Percentiles rank a stretch among this genome's conserved stretches.
Conservation (phyloP, 305 asterid species). For the Fraxinus baroniana region DNA sequence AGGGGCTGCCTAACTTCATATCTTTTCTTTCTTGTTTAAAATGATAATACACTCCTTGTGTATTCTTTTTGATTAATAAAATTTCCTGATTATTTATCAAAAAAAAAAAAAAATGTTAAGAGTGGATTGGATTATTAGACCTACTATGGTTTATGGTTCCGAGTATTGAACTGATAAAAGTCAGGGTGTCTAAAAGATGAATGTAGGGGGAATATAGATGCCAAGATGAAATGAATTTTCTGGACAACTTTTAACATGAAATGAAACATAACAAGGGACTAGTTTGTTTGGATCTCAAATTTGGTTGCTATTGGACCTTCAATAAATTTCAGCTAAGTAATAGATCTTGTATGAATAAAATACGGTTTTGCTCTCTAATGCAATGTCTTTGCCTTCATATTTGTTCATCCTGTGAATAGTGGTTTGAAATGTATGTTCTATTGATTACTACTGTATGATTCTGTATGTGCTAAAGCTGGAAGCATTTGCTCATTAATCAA, state of each 20-base stretch:
- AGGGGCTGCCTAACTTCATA: too few species aligned
- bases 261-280: neutral
- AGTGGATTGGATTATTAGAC: neutral
- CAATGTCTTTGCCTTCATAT: neutral
- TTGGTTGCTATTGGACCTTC: conserved; percentile 1
- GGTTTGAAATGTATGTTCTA: neutral
- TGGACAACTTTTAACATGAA: conserved; percentile 1
- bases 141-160: neutral
- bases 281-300: conserved; percentile 1
- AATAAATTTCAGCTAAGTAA: conserved; percentile 3
- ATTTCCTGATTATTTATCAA: too few species aligned
- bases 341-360: neutral
- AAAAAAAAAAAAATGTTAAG: neutral
- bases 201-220: conserved; percentile 1
- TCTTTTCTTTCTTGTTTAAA: too few species aligned
- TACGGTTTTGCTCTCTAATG: neutral
- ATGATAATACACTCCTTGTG: too few species aligned
- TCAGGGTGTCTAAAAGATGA: neutral
- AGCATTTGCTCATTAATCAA: neutral
- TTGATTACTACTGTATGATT: neutral
- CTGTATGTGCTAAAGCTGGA: neutral
- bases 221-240: conserved; percentile 7
- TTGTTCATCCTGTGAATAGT: neutral
- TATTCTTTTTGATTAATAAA: too few species aligned
- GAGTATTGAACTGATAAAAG: neutral